A percentile compares a stretch with the other conserved stretches of the same genome.
phyloP scores from a whole-genome alignment of 768 basidiomycete genomes.

The Russula olivacea region DNA sequence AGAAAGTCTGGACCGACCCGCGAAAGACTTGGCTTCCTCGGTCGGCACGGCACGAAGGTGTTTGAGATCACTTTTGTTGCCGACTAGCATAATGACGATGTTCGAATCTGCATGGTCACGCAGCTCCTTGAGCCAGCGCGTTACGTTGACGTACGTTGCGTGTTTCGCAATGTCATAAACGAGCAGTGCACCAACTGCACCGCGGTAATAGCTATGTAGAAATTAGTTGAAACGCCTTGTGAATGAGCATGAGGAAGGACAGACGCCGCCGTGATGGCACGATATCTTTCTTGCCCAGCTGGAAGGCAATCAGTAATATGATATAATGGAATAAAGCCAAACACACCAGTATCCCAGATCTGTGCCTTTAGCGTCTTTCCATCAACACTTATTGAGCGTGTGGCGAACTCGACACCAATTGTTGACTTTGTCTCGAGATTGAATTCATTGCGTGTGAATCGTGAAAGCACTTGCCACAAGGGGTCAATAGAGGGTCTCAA shows the following conservation, averaged over 20 bases:
- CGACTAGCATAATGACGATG: conserved; percentile 94
- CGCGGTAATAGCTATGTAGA: conserved; percentile 82
- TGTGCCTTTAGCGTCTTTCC: conserved; percentile 97
- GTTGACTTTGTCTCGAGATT: conserved; percentile 99
- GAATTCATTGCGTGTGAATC: conserved; percentile 99
- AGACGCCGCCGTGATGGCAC: conserved; percentile 94
- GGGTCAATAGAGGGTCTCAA: conserved; percentile 10
- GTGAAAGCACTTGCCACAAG: conserved; percentile 83
- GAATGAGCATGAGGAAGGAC: conserved; percentile 30
- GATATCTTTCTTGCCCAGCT: conserved; percentile 97
- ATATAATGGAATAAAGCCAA: background rate
- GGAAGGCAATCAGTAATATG: conserved; percentile 9
- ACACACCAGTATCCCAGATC: conserved; percentile 96
- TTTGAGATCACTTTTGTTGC: conserved; percentile 99
- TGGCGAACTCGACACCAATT: conserved; percentile 98
- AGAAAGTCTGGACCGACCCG: conserved; percentile 48
- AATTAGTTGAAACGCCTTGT: background rate
- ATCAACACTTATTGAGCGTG: conserved; percentile 91
- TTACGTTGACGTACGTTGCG: conserved; percentile 89
- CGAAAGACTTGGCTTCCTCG: conserved; percentile 91
- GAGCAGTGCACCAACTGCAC: conserved; percentile 87
- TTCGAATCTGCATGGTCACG: conserved; percentile 91
- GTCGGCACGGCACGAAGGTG: conserved; percentile 94
- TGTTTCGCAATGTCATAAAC: conserved; percentile 95
- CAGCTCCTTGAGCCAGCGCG: conserved; percentile 94